Percentiles rank a stretch among this genome's conserved stretches.
These are phyloP conservation scores for Trichomonas vaginalis DNA, from an alignment of 208 protist species.

Conservation along the genomic window DNA sequence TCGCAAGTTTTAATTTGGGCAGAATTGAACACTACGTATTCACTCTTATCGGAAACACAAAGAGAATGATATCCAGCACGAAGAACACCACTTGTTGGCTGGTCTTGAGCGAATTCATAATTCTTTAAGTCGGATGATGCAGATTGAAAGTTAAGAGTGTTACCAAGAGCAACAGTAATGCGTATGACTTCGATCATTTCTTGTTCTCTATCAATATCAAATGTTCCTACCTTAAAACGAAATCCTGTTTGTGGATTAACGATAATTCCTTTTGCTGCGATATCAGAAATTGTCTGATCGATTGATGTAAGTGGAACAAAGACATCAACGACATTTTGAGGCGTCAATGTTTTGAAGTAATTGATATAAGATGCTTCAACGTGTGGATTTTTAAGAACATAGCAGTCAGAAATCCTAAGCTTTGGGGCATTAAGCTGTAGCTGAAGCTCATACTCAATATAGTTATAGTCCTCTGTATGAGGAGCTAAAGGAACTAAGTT, in stretches of 20 bases:
- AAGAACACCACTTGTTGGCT: background rate
- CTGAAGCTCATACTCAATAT: background rate
- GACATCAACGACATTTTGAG: background rate
- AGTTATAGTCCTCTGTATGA: background rate
- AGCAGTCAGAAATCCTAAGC: background rate
- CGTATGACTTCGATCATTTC: background rate
- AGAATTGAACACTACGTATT: background rate
- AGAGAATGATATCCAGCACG: background rate
- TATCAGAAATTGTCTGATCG: background rate
- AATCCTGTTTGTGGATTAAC: background rate
- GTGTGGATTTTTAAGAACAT: background rate
- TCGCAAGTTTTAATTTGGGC: background rate
- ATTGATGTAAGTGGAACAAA: background rate
- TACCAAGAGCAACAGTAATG: background rate
- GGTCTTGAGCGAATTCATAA: background rate
- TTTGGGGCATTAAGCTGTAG: background rate
- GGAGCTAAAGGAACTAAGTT: background rate
- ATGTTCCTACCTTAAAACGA: background rate
- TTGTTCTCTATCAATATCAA: background rate
- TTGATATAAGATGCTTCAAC: background rate
- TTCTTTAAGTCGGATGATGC: background rate
- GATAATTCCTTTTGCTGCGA: background rate
- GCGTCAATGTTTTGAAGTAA: background rate
- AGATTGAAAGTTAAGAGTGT: background rate
- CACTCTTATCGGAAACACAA: background rate